A percentile compares a stretch with the other conserved stretches of the same genome.
Conservation (phyloP, 805 yeast genomes). For the Lipomyces chichibuensis region DNA sequence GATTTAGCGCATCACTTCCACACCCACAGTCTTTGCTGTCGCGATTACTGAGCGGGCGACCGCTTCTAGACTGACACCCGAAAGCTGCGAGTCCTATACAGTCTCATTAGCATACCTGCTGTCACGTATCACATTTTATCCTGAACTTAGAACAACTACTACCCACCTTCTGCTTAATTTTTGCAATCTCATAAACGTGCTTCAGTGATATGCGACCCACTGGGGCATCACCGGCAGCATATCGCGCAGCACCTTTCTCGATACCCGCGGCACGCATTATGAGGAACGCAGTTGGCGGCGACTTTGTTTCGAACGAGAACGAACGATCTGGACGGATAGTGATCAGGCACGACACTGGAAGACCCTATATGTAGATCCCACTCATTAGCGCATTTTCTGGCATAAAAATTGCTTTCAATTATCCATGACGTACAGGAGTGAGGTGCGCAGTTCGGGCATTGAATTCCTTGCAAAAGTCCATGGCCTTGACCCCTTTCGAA, state of each 20-base stretch:
- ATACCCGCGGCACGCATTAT: slow-evolving; percentile 78
- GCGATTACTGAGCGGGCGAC: slow-evolving; percentile 82
- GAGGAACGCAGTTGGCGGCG: slow-evolving; percentile 90
- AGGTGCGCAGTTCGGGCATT: slow-evolving; percentile 93
- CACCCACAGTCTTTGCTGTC: slow-evolving; percentile 89
- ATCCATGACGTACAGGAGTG: slow-evolving; percentile 50
- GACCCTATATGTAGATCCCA: slow-evolving; percentile 50
- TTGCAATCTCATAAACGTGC: slow-evolving; percentile 92
- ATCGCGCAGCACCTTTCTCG: slow-evolving; percentile 76
- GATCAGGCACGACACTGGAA: slow-evolving; percentile 84
- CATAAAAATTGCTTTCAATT: not conserved
- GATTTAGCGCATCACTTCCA: slow-evolving; percentile 68
- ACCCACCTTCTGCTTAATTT: slow-evolving; percentile 68
- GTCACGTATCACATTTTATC: not conserved
- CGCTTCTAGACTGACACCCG: slow-evolving; percentile 66
- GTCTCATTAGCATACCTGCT: not conserved
- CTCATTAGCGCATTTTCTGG: not conserved
- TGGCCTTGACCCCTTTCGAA: slow-evolving; percentile 97
- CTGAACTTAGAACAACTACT: not conserved
- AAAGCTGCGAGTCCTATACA: slow-evolving; percentile 68
- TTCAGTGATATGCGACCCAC: slow-evolving; percentile 77
- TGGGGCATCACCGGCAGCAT: slow-evolving; percentile 43
- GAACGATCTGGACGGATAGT: slow-evolving; percentile 91
- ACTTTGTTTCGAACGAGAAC: slow-evolving; percentile 80
- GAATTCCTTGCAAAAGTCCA: slow-evolving; percentile 97